Conservation (phyloP, 805 yeast species). For the fission yeast (Schizosaccharomyces pombe) region DNA sequence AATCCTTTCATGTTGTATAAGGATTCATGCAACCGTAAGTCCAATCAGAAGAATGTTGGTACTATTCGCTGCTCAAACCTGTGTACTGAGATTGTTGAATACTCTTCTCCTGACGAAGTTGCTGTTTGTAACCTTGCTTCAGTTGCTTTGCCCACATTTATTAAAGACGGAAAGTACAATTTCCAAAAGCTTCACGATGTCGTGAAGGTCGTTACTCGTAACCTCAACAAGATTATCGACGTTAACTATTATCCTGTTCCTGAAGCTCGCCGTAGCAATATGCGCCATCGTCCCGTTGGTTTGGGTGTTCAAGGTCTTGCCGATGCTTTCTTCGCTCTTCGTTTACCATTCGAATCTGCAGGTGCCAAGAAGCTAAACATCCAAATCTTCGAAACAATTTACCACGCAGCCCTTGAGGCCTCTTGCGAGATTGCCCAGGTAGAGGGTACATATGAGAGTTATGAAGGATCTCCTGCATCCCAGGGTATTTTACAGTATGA, state of each 20-base stretch:
- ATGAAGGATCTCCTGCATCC: constrained; percentile 74
- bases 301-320: constrained; percentile 96
- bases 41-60: constrained; percentile 82
- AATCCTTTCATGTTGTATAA: constrained; percentile 86
- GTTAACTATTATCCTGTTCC: constrained; percentile 63
- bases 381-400: constrained; percentile 83
- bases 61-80: constrained; percentile 78
- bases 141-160: constrained; percentile 62
- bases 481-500: constrained; percentile 69
- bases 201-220: constrained; percentile 52
- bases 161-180: constrained; percentile 34
- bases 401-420: constrained; percentile 77
- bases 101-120: constrained; percentile 73
- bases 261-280: constrained; percentile 51
- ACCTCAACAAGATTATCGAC: constrained; percentile 66
- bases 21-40: constrained; percentile 69
- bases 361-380: constrained; percentile 55
- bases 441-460: constrained; percentile 49
- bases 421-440: constrained; percentile 56
- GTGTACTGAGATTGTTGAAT: constrained; percentile 86
- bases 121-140: constrained; percentile 93
- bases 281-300: constrained; percentile 81
- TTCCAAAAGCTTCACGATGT: constrained; percentile 53
- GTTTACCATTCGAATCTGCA: constrained; percentile 66
- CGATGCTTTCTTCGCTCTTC: constrained; percentile 56